Evolutionary conservation across 495 filamentous ascomycete species (phyloP).

Genomic region (Neurospora tetraspora): DNA sequence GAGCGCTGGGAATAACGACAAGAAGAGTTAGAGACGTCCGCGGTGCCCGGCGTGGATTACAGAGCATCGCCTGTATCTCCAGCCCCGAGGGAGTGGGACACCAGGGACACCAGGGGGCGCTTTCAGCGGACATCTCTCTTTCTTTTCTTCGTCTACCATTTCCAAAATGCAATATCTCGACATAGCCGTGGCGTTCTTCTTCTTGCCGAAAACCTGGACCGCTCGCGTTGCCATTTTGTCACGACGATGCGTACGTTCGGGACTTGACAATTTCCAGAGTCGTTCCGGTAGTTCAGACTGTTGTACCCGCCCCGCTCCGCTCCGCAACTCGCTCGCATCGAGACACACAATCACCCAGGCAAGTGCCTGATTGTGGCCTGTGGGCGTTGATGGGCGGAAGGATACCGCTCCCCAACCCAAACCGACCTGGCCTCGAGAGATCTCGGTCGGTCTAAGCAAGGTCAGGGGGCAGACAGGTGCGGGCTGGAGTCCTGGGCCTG

Average conservation of each 20-base stretch:
- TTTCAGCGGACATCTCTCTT: neutral
- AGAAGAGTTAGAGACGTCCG: neutral
- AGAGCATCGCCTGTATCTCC: neutral
- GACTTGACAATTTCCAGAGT: conserved; percentile 1
- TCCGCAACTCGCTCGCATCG: neutral
- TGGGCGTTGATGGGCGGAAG: neutral
- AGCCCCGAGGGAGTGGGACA: neutral
- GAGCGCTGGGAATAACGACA: neutral
- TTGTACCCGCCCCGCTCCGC: neutral
- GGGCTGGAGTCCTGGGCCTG: neutral
- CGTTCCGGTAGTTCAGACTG: neutral
- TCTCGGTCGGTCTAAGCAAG: neutral
- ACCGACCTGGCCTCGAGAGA: neutral
- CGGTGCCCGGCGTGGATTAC: neutral
- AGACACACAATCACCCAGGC: neutral
- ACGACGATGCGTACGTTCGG: conserved; percentile 23
- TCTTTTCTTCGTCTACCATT: neutral
- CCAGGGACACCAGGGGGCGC: neutral
- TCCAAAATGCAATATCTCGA: conserved; percentile 5
- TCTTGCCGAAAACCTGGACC: conserved; percentile 32
- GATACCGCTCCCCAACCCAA: neutral
- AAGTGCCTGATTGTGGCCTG: neutral
- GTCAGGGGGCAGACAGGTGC: neutral
- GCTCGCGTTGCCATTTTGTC: conserved; percentile 28
- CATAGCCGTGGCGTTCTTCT: conserved; percentile 33